Evolutionary conservation across 202 grass and related monocot genomes (phyloP).

Genomic region (Saccharum hybrid): DNA sequence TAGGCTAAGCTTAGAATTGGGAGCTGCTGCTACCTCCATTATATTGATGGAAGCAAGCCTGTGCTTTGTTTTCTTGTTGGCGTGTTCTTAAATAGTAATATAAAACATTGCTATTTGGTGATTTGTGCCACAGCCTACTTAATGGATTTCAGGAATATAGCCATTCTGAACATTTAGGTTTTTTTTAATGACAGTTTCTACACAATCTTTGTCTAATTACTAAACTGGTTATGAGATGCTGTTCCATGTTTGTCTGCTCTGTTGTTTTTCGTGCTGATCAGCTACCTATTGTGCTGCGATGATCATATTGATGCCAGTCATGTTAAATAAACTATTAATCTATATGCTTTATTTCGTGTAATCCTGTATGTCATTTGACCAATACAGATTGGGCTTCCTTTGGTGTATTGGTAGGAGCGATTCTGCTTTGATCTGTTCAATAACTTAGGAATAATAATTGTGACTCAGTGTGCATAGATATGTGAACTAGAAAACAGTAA

Average conservation of each 20-base stretch:
- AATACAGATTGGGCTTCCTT: not conserved
- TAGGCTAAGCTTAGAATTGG: not conserved
- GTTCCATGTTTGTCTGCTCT: not conserved
- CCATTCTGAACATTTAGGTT: not conserved
- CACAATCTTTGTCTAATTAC: not conserved
- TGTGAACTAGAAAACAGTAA: not conserved
- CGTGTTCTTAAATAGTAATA: not conserved
- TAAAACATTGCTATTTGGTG: not conserved
- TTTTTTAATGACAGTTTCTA: not conserved
- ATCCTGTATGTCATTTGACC: not conserved
- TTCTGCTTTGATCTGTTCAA: not conserved
- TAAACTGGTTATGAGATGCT: not conserved
- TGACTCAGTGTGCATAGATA: not conserved
- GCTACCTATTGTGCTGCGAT: not conserved
- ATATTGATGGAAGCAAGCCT: conserved; percentile 12
- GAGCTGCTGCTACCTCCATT: not conserved
- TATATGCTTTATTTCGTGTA: not conserved
- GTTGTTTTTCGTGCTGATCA: not conserved
- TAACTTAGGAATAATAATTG: not conserved
- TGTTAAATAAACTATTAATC: not conserved
- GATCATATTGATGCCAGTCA: not conserved
- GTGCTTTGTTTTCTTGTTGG: not conserved
- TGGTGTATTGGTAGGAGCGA: not conserved
- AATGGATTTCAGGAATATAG: not conserved
- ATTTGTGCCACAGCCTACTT: no score